These are phyloP conservation scores for Geotrichum citri-aurantii DNA, from an alignment of 1,139 yeast genomes.

Conservation along the genomic window DNA sequence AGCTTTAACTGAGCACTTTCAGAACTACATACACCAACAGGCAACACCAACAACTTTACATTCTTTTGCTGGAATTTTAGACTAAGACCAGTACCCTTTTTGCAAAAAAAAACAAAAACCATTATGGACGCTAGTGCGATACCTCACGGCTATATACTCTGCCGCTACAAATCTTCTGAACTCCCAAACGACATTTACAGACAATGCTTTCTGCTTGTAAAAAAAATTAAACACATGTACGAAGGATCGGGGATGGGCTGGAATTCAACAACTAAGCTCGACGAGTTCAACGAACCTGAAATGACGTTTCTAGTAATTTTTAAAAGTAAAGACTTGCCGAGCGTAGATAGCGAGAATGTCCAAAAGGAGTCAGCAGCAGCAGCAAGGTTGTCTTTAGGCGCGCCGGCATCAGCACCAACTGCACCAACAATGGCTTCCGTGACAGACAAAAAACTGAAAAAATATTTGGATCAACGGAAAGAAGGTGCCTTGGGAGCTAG, in stretches of 20 bases:
- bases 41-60: background rate
- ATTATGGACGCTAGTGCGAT: background rate
- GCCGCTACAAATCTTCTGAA: background rate
- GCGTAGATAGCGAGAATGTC: constrained; percentile 23
- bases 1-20: background rate
- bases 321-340: constrained; percentile 18
- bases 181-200: constrained; percentile 17
- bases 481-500: background rate
- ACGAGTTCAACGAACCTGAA: constrained; percentile 46
- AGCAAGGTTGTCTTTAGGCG: background rate
- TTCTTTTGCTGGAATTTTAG: background rate
- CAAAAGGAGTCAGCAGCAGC: constrained; percentile 1
- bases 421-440: background rate
- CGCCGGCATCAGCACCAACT: background rate
- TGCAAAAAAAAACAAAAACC: background rate
- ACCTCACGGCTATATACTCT: background rate
- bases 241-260: constrained; percentile 41
- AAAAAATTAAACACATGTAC: constrained; percentile 28
- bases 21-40: background rate
- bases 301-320: constrained; percentile 37
- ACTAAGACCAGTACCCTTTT: background rate
- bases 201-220: constrained; percentile 29
- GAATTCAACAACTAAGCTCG: constrained; percentile 39
- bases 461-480: constrained; percentile 2
- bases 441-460: constrained; percentile 1